phyloP scores from a whole-genome alignment of 306 rosid species.

The Lotus japonicus region DNA sequence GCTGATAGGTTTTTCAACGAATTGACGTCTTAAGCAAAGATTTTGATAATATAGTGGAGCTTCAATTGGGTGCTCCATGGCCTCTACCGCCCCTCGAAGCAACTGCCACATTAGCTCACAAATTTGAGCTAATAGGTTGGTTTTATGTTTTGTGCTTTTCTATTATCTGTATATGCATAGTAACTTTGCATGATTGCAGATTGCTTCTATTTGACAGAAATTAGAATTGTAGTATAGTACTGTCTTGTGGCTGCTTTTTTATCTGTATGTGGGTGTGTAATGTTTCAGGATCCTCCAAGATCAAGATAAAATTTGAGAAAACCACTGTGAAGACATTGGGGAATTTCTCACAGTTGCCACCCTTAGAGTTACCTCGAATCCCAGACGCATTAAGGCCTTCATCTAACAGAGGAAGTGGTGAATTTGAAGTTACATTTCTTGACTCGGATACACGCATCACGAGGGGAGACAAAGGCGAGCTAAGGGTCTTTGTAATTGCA shows the following conservation, averaged over 20 bases:
- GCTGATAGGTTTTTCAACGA: constrained; percentile 81
- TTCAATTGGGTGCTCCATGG: constrained; percentile 88
- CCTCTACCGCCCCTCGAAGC: constrained; percentile 66
- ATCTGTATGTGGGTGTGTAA: not conserved
- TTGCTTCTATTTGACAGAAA: not conserved
- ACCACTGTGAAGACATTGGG: constrained; percentile 81
- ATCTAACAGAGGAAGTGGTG: constrained; percentile 67
- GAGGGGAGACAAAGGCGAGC: constrained; percentile 87
- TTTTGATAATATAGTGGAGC: constrained; percentile 85
- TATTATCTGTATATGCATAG: not conserved
- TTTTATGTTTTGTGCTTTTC: not conserved
- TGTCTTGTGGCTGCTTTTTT: not conserved
- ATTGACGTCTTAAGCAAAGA: constrained; percentile 75
- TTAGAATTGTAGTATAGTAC: not conserved
- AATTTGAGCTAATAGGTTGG: constrained; percentile 85
- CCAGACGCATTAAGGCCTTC: constrained; percentile 78
- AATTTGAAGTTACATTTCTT: constrained; percentile 80
- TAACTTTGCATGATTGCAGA: not conserved
- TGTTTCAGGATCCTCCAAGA: constrained; percentile 56
- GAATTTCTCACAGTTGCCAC: constrained; percentile 78
- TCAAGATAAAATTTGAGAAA: constrained; percentile 70
- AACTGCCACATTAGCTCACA: constrained; percentile 92
- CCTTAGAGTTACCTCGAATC: constrained; percentile 68
- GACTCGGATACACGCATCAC: constrained; percentile 68
- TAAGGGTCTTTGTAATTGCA: constrained; percentile 82